phyloP scores from a whole-genome alignment of 495 filamentous ascomycete species.

The Trypethelium eluteriae region DNA sequence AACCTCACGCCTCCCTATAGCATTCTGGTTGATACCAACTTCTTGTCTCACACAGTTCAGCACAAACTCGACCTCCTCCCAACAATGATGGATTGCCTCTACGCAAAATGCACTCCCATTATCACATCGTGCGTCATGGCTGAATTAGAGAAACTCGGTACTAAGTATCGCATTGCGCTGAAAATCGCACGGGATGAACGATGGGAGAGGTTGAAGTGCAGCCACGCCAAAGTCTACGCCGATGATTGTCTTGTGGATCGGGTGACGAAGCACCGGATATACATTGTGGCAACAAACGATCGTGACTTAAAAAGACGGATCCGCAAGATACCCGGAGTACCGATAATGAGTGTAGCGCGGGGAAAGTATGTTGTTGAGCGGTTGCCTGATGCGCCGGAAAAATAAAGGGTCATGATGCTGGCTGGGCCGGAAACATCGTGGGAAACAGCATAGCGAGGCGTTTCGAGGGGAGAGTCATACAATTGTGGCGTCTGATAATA shows the following conservation, averaged over 20 bases:
- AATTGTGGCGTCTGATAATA: no score
- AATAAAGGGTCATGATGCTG: slow-evolving; percentile 26
- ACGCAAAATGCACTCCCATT: slow-evolving; percentile 58
- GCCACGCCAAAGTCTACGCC: slow-evolving; percentile 87
- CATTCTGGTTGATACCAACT: slow-evolving; percentile 82
- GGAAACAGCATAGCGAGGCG: slow-evolving; percentile 1
- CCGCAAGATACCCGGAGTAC: slow-evolving; percentile 68
- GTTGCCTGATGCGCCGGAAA: slow-evolving; percentile 70
- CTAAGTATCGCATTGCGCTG: slow-evolving; percentile 80
- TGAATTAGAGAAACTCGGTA: slow-evolving; percentile 87
- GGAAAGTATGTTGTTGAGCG: slow-evolving; percentile 91
- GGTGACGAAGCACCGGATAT: slow-evolving; percentile 69
- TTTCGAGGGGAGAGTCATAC: not conserved
- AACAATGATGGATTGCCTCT: slow-evolving; percentile 77
- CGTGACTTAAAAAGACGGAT: slow-evolving; percentile 70
- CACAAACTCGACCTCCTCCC: slow-evolving; percentile 81
- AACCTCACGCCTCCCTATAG: slow-evolving; percentile 84
- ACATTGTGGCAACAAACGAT: slow-evolving; percentile 90
- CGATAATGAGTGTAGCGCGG: slow-evolving; percentile 63
- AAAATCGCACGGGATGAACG: slow-evolving; percentile 88
- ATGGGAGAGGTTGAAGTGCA: slow-evolving; percentile 75
- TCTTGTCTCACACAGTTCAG: slow-evolving; percentile 83
- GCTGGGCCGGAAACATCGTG: not conserved
- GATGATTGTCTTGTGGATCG: slow-evolving; percentile 93
- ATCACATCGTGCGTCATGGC: slow-evolving; percentile 67